Base-by-base conservation (phyloP, 164 flowering plant species). In the Magnolia kwangsiensis region DNA sequence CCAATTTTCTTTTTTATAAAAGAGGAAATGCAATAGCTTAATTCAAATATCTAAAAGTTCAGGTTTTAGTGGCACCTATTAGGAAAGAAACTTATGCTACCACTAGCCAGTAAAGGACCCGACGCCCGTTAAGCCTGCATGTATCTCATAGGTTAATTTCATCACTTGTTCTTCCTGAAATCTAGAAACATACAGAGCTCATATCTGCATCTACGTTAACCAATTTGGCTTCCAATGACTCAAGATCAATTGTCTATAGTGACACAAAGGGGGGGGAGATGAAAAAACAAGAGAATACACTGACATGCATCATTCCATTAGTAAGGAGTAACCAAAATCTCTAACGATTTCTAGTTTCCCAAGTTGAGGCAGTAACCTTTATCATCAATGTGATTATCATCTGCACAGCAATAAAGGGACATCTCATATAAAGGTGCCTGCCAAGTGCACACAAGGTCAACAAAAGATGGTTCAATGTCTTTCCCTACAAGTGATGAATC, bases 391-490 rank as follows among this genome's bases (percentile, higher is more conserved):
- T 59, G 75, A 63, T 69, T 51, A 18, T 58, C 14, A 45, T 63
- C 77, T 21, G 27, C 76, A 50, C 14, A 69, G 76, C 76, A 77
- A 71, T 85, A 77, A 7, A 92, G 86, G 81, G 83, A 82, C 18
- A 96, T 92, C 72, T 90, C 97, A 76, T 83, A 92, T 50, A 90
- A 63, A 61, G 91, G 92, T 59, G 98, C 92, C 80, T 94, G 99
- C 98, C 96, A 96, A 78, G 87, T 85, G 61, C 77, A 82, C 63
- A 91, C 95, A 49, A 92, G 92, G 63, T 91, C 91, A 24, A 89
- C 74, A 63, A 96, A 86, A 20, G 89, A 87, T 37, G 72, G 84
- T 72, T 80, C 82, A 19, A 0, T 69, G 5, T 66, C 63, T 37
- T 78, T 58, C 37, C 45, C 81, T 51, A 19, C 74, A 20, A 27